Percentiles rank a stretch among this genome's conserved stretches.
These are phyloP conservation scores for Phialophora expanda DNA, from an alignment of 2,329 filamentous ascomycete species.

Conservation along the genomic window DNA sequence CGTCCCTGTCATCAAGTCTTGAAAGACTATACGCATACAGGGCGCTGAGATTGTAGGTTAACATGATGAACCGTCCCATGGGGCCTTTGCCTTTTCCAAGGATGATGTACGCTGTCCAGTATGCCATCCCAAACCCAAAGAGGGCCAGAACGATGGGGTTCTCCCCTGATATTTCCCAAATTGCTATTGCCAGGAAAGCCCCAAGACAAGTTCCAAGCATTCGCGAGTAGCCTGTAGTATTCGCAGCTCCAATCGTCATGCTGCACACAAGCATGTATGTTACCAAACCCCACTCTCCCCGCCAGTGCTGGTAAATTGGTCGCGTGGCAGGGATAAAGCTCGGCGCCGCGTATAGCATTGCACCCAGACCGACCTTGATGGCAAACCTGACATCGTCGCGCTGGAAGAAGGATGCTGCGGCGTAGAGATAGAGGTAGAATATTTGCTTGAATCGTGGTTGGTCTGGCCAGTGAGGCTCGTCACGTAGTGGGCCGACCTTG, in stretches of 20 bases:
- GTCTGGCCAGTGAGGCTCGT: conserved; percentile 21
- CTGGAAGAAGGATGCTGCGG: conserved; percentile 61
- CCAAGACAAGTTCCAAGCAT: conserved; percentile 87
- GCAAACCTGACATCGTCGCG: conserved; percentile 77
- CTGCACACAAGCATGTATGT: conserved; percentile 98
- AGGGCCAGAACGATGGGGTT: conserved; percentile 77
- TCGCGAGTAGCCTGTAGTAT: conserved; percentile 85
- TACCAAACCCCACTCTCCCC: conserved; percentile 94
- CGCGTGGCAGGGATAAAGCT: conserved; percentile 81
- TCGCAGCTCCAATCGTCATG: conserved; percentile 96
- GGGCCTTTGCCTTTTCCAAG: conserved; percentile 82
- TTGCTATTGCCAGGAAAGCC: conserved; percentile 72
- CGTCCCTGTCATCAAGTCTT: conserved; percentile 72
- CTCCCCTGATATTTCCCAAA: conserved; percentile 77
- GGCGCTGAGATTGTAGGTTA: conserved; percentile 94
- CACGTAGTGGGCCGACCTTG: conserved; percentile 19
- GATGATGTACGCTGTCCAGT: conserved; percentile 89
- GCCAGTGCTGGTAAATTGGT: conserved; percentile 82
- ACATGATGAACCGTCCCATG: conserved; percentile 88
- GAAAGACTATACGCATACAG: conserved; percentile 92
- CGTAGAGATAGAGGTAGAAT: conserved; percentile 54
- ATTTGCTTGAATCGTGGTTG: conserved; percentile 33
- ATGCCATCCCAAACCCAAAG: conserved; percentile 78
- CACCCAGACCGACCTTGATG: conserved; percentile 90
- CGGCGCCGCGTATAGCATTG: conserved; percentile 84